Conservation (phyloP, 139 green algal species). For the Edaphochlamys debaryana region DNA sequence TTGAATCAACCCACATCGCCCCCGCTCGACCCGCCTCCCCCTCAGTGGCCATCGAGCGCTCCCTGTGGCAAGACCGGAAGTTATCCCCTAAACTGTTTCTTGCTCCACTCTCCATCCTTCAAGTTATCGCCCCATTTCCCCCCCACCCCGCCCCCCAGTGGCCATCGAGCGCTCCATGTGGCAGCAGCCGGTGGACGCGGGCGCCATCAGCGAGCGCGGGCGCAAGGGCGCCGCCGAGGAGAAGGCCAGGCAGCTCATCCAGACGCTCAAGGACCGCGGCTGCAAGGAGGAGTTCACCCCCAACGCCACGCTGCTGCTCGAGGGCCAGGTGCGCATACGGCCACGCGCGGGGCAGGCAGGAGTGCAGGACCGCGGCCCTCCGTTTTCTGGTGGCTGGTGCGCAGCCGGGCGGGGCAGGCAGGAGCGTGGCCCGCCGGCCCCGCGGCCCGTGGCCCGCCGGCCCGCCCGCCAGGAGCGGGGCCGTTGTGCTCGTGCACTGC, state of each 20-base stretch:
- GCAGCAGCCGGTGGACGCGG: slow-evolving; percentile 76
- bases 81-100: too few relatives aligned
- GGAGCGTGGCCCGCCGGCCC: too few relatives aligned
- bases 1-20: too few relatives aligned
- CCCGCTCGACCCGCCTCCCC: neutral
- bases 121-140: too few relatives aligned
- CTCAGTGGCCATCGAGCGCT: slow-evolving; percentile 77
- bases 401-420: neutral
- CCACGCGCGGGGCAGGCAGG: slow-evolving; percentile 39
- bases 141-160: slow-evolving; percentile 51
- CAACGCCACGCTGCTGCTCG: slow-evolving; percentile 68
- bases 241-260: slow-evolving; percentile 53
- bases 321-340: slow-evolving; percentile 77
- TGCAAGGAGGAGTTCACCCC: slow-evolving; percentile 85
- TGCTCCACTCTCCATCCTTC: too few relatives aligned
- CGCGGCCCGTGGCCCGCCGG: too few relatives aligned
- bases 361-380: neutral
- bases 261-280: slow-evolving; percentile 68
- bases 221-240: slow-evolving; percentile 66
- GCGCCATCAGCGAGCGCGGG: slow-evolving; percentile 81
- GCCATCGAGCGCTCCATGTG: slow-evolving; percentile 78
- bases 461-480: too few relatives aligned
- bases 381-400: neutral
- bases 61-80: slow-evolving; percentile 87
- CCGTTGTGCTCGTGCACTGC: too few relatives aligned